Conservation (phyloP, 257 asterid genomes). For the Jasminum sambac region DNA sequence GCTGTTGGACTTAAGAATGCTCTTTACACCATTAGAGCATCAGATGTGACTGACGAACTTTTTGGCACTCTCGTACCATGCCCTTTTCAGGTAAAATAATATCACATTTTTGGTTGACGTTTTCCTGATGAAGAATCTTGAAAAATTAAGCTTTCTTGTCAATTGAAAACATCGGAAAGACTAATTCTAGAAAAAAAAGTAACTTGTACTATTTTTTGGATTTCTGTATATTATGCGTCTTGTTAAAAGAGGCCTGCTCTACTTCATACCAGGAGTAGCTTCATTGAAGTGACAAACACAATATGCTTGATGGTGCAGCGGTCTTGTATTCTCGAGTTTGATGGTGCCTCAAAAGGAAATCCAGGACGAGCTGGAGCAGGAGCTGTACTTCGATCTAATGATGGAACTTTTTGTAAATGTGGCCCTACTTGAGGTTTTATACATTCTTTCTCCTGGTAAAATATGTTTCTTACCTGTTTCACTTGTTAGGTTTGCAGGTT, state of each 20-base stretch:
- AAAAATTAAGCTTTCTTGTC: background rate
- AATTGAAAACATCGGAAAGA: background rate
- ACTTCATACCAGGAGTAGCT: conserved; percentile 1
- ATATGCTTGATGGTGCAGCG: conserved; percentile 36
- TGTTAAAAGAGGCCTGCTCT: background rate
- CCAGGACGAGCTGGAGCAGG: conserved; percentile 99
- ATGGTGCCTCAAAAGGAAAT: conserved; percentile 97
- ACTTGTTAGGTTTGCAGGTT: conserved; percentile 68
- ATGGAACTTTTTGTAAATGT: conserved; percentile 71
- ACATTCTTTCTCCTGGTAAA: conserved; percentile 3
- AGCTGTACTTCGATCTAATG: conserved; percentile 82
- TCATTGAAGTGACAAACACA: conserved; percentile 5
- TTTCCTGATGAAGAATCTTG: background rate
- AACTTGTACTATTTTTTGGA: background rate
- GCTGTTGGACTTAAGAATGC: conserved; percentile 88
- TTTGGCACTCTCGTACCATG: conserved; percentile 76
- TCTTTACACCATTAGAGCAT: conserved; percentile 78
- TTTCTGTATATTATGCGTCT: conserved; percentile 8
- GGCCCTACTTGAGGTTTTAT: background rate
- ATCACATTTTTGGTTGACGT: background rate
- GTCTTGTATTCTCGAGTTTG: conserved; percentile 88
- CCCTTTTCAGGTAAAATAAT: conserved; percentile 66
- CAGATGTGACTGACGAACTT: conserved; percentile 70
- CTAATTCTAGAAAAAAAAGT: conserved; percentile 12
- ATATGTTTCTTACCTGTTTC: conserved; percentile 26